Evolutionary conservation across 768 basidiomycete genomes (phyloP), one percentile per base, ranked within the genome.

Genomic region (Hypholoma sublateritium): DNA sequence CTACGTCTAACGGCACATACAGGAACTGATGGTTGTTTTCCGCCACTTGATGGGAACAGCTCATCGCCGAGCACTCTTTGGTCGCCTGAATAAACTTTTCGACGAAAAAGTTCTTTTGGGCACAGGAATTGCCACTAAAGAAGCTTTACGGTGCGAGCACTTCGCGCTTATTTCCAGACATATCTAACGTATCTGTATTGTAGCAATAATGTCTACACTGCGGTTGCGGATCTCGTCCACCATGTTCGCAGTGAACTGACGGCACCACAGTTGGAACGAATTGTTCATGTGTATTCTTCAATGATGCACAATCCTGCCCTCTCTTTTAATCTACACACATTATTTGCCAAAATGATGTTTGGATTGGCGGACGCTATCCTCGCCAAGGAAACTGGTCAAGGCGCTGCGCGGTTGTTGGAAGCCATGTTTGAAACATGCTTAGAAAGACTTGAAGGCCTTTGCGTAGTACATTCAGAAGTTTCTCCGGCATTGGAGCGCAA

Each of bases 11-110:
- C 45, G 50, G 25, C 59, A 21, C 25, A 13, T 43, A 6, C 66
- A 95, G 93, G 96, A 98, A 67, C 76, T 98, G 48, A 86, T 96
- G 77, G 88, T 96, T 12, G 94, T 95, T 11, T 88, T 96, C 50
- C 84, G 96, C 42, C 95, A 98, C 71, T 82, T 98, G 19, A 82
- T 95, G 59, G 85, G 83, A 14, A 89, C 88, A 13, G 82, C 86
- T 14, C 87, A 93, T 65, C 81, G 93, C 47, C 81, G 85, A 41
- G 88, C 88, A 14, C 83, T 98, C 48, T 76, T 96, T 36, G 80
- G 85, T 1, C 87, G 93, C 59, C 81, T 98, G 46, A 93, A 96
- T 70, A 91, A 92, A 64, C 80, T 99, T 17, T 83, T 98, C 32
- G 87, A 98, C 61, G 96, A 98, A 65, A 83, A 82, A 42, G 92